Base-by-base conservation (phyloP, 129 eudicot species). In the Saposhnikovia divaricata region DNA sequence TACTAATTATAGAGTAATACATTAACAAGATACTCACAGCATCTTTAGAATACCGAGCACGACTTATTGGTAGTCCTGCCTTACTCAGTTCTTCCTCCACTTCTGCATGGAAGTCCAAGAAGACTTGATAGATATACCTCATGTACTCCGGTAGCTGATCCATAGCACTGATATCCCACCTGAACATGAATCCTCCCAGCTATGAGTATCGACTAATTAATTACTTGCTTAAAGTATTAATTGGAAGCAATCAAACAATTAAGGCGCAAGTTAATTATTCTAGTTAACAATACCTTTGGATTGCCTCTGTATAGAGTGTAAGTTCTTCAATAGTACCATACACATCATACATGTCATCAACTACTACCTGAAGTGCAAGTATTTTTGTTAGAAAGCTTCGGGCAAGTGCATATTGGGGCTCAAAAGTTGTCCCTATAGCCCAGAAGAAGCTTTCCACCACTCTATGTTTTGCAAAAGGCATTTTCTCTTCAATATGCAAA, bases 281-380 rank as follows among this genome's bases (percentile, higher is more conserved):
- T 40, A 40, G 43, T 40, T 4, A 6, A 40, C 10, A 43, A 43
- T 71, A 71, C 75, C 75, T 71, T 37, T 71, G 25, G 11, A 71
- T 71, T 71, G 47, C 75, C 9, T 71, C 45, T 4, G 75, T 71
- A 71, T 18, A 38, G 12, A 38, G 45, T 21, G n/a, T 8, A 15
- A 71, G 75, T 71, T 71, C 75, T 71, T 71, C 75, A 16, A 34
- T 14, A 37, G 77, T 74, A 23, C 77, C 77, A 74, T 74, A 74
- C 3, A 74, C 55, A 25, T 74, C 77, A n/a, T 74, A 74, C 5
- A 44, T 74, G 77, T 74, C 77, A 74, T 74, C 77, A 44, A 23
- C 47, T 18, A 71, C 10, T 5, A 10, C 1, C 27, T 2, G 9
- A 5, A 71, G 0, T 2, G 4, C 7, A 15, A 50, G 21, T 50